These are phyloP conservation scores for Rhizoctonia solani DNA, from an alignment of 1,284 basidiomycete genomes.

Conservation along the genomic window DNA sequence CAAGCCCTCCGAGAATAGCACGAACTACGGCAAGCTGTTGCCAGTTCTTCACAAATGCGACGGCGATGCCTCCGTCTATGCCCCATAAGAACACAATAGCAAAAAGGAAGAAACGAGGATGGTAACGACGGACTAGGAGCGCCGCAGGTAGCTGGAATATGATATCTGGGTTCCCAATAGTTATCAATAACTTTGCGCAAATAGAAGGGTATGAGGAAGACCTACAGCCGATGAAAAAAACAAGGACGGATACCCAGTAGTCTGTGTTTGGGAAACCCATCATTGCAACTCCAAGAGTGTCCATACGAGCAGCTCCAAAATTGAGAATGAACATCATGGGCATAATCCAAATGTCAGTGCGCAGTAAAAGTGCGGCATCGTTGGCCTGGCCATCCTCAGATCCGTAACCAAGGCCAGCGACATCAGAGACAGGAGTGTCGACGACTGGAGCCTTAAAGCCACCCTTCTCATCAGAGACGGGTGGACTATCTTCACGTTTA, in stretches of 20 bases:
- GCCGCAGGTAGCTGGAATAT: slow-evolving; percentile 24
- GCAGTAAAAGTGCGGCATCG: not conserved
- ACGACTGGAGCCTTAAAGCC: slow-evolving; percentile 1
- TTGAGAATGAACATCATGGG: slow-evolving; percentile 16
- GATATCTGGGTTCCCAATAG: not conserved
- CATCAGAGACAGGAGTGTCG: not conserved
- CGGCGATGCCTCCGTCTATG: slow-evolving; percentile 18
- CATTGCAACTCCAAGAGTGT: slow-evolving; percentile 17
- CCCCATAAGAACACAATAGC: slow-evolving; percentile 23
- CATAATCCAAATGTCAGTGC: slow-evolving; percentile 15
- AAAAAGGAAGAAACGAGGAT: slow-evolving; percentile 23
- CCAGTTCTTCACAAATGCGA: slow-evolving; percentile 21
- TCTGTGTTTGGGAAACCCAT: slow-evolving; percentile 32
- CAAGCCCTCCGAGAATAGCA: slow-evolving; percentile 2
- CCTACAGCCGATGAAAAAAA: slow-evolving; percentile 29
- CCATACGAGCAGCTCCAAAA: slow-evolving; percentile 27
- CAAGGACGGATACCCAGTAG: slow-evolving; percentile 30
- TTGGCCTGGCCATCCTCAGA: not conserved
- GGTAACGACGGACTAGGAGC: slow-evolving; percentile 15
- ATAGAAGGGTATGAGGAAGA: not conserved
- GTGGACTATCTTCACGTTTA: not conserved
- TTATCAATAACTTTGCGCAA: not conserved
- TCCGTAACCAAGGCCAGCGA: slow-evolving; percentile 12
- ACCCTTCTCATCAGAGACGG: not conserved
- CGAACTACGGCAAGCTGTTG: slow-evolving; percentile 22